Evolutionary conservation across 805 yeast species (phyloP), one percentile per base, ranked within the genome.

Genomic region (Candida boidinii): DNA sequence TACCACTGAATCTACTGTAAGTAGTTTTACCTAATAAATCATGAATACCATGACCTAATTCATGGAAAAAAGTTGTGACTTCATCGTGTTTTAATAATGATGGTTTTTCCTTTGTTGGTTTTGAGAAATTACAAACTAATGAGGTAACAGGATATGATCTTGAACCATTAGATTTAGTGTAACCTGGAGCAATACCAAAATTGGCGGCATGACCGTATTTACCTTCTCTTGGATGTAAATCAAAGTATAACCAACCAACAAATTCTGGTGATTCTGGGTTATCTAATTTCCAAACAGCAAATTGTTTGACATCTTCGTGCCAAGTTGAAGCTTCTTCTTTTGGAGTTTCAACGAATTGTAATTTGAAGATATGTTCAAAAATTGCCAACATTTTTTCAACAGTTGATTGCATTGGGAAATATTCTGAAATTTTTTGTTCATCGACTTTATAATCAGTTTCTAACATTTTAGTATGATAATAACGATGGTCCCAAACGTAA

Each of bases 151-250:
- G 92, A 40, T 70, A 66, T 11, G 64, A 58, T 48, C 79, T 70
- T 4, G 51, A 40, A 16, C 76, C 78, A 33, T 65, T 64, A 21
- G 57, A 53, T 39, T 67, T 67, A 17, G 56, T 53, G 47, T 62
- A 81, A 2, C 87, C 79, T 10, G 84, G 73, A 9, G 65, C 58
- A 31, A 82, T 53, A 13, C 78, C 79, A 50, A 85, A 84, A 51
- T 80, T 80, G 6, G 95, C 95, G 28, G 94, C 94, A 53, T 85
- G 95, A 2, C 87, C 83, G 57, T 82, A 85, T 54, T 85, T 85
- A 45, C 90, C 90, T 36, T 77, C 80, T 50, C 95, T 71, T 42
- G 94, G 94, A 53, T 82, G 88, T 48, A 84, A 60, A 54, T 85
- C 95, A 41, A 85, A 74, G 56, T 76, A 80, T 29, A 85, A 57